Evolutionary conservation across 495 filamentous ascomycete species (phyloP).

Genomic region (Parathielavia hyrcaniae): DNA sequence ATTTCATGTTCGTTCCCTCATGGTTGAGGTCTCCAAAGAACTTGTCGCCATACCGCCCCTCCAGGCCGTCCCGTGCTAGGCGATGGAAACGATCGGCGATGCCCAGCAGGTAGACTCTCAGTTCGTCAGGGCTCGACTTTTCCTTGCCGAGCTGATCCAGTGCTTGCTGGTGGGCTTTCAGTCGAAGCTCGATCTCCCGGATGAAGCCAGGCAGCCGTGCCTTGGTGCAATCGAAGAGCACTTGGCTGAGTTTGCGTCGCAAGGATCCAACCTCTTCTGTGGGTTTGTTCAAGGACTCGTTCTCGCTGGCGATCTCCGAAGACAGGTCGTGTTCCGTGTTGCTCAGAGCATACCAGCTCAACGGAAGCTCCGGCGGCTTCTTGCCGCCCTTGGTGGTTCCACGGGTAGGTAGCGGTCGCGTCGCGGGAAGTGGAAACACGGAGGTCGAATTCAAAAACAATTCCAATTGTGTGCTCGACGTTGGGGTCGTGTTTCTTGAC

Average conservation of each 20-base stretch:
- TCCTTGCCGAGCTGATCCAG: constrained; percentile 27
- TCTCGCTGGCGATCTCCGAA: too few species aligned
- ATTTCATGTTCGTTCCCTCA: constrained; percentile 11
- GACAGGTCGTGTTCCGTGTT: too few species aligned
- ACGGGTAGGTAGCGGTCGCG: too few species aligned
- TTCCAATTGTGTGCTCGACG: too few species aligned
- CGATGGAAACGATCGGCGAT: constrained; percentile 28
- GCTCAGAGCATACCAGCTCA: too few species aligned
- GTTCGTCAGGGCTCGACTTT: constrained; percentile 25
- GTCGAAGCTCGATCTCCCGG: constrained; percentile 23
- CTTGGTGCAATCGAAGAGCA: constrained; percentile 30
- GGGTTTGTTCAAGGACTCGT: too few species aligned
- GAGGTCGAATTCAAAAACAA: too few species aligned
- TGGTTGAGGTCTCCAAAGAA: constrained; percentile 27
- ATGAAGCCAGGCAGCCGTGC: constrained; percentile 29
- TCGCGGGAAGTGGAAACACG: too few species aligned
- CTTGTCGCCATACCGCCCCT: constrained; percentile 28
- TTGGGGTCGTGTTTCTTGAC: too few species aligned
- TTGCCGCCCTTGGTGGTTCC: too few species aligned
- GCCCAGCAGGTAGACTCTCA: constrained; percentile 25
- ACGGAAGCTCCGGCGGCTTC: too few species aligned
- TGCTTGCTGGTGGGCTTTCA: constrained; percentile 11
- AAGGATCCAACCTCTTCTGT: constrained; percentile 29
- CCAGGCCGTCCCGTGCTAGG: constrained; percentile 28
- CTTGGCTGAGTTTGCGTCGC: constrained; percentile 29